phyloP scores from a whole-genome alignment of 169 alveolate genomes.

The Babesia gibsoni region DNA sequence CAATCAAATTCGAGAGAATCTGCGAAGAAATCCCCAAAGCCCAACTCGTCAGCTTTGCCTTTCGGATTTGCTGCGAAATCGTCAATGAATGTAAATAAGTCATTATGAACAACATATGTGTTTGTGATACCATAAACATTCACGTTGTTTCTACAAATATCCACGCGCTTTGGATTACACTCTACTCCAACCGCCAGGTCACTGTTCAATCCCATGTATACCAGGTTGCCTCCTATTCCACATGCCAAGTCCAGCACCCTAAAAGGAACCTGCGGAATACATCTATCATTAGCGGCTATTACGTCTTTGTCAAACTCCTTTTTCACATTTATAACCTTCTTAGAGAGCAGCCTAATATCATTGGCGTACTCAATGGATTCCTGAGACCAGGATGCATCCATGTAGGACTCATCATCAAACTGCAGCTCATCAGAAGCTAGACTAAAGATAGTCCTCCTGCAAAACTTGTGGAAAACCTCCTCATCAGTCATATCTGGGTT shows the following conservation, averaged over 20 bases:
- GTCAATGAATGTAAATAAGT: slow-evolving; percentile 26
- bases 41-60: slow-evolving; percentile 17
- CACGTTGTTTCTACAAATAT: slow-evolving; percentile 39
- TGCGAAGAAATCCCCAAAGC: slow-evolving; percentile 5
- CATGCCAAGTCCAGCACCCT: slow-evolving; percentile 38
- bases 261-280: neutral
- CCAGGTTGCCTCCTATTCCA: slow-evolving; percentile 62
- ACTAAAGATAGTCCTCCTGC: slow-evolving; percentile 31
- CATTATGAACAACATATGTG: slow-evolving; percentile 32
- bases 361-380: slow-evolving; percentile 42
- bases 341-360: neutral
- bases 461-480: neutral
- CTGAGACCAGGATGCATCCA: slow-evolving; percentile 61
- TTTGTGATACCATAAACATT: slow-evolving; percentile 23
- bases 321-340: neutral
- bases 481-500: neutral
- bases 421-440: slow-evolving; percentile 4
- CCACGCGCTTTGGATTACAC: slow-evolving; percentile 19
- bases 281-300: neutral
- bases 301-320: neutral
- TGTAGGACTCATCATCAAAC: slow-evolving; percentile 45
- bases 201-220: slow-evolving; percentile 27
- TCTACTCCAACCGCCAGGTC: slow-evolving; percentile 56
- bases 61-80: slow-evolving; percentile 28
- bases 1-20: slow-evolving; percentile 38